Evolutionary conservation across 768 basidiomycete genomes (phyloP).

Genomic region (Pleurotus tuber-regium): DNA sequence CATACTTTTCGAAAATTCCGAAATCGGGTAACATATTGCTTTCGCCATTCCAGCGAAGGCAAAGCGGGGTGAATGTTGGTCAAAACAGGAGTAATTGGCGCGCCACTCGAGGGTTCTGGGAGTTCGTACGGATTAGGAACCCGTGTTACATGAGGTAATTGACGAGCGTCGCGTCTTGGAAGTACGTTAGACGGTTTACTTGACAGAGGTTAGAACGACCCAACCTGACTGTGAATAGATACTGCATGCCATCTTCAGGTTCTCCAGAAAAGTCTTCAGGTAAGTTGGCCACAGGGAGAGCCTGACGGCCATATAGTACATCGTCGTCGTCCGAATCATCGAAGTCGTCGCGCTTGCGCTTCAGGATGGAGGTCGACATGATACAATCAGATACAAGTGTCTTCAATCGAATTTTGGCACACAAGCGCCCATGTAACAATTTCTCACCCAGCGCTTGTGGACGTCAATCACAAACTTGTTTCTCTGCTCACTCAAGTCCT

Average conservation of each 20-base stretch:
- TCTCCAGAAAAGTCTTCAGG: conserved; percentile 64
- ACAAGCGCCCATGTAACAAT: no score
- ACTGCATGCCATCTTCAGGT: conserved; percentile 73
- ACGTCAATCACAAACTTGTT: no score
- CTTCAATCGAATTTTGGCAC: no score
- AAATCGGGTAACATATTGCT: conserved; percentile 54
- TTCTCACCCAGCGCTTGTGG: no score
- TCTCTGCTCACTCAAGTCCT: no score
- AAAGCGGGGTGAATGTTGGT: conserved; percentile 33
- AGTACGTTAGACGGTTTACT: conserved; percentile 2
- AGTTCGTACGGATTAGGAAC: conserved; percentile 67
- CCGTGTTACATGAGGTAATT: conserved; percentile 62
- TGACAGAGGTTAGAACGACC: conserved; percentile 13
- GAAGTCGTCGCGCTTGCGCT: conserved; percentile 53
- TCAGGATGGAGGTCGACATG: conserved; percentile 22
- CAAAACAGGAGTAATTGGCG: conserved; percentile 18
- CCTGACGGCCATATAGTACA: conserved; percentile 62
- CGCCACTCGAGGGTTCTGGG: conserved; percentile 22
- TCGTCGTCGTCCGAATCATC: conserved; percentile 62
- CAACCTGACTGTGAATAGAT: conserved; percentile 80
- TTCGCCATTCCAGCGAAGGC: conserved; percentile 69
- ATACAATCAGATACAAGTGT: no score
- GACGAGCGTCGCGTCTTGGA: conserved; percentile 66
- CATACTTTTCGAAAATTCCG: conserved; percentile 63
- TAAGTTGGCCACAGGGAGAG: conserved; percentile 77